Conservation (phyloP, 2,329 filamentous ascomycete genomes). For the Diaporthe destruens region DNA sequence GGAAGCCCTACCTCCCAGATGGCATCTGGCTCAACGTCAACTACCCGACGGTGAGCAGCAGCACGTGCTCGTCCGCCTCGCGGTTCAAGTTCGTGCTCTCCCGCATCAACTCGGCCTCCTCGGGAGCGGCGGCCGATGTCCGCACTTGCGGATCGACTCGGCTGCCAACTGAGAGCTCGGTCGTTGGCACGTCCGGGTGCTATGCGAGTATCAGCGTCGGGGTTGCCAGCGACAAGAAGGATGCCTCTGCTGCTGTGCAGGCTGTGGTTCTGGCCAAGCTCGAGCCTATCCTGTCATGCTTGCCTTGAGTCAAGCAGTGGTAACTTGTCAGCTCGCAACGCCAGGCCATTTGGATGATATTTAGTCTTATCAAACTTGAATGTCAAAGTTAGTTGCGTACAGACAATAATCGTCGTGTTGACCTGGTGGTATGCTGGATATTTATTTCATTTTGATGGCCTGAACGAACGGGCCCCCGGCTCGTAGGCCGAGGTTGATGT, state of each 20-base stretch:
- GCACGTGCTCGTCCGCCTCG: constrained; percentile 61
- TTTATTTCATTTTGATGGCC: neutral
- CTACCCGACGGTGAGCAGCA: constrained; percentile 65
- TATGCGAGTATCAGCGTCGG: constrained; percentile 74
- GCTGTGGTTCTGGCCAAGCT: constrained; percentile 64
- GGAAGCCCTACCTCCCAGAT: constrained; percentile 72
- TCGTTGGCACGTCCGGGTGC: constrained; percentile 66
- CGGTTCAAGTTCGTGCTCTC: constrained; percentile 75
- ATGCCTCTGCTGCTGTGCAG: constrained; percentile 65
- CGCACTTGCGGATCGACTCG: constrained; percentile 66
- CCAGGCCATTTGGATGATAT: neutral
- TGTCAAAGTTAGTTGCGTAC: neutral
- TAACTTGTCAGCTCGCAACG: too few relatives aligned
- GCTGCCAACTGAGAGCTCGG: constrained; percentile 70
- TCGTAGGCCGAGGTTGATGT: neutral
- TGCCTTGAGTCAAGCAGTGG: constrained; percentile 1
- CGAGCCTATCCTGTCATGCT: constrained; percentile 42
- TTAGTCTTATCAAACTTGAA: neutral
- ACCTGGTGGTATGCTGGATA: neutral
- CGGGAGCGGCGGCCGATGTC: constrained; percentile 59
- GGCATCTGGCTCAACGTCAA: constrained; percentile 77
- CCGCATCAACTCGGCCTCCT: constrained; percentile 65
- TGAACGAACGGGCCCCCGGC: neutral
- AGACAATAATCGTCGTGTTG: neutral
- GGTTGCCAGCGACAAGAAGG: constrained; percentile 70